Conservation (phyloP, 768 basidiomycete species). For the Kwoniella sp. region DNA sequence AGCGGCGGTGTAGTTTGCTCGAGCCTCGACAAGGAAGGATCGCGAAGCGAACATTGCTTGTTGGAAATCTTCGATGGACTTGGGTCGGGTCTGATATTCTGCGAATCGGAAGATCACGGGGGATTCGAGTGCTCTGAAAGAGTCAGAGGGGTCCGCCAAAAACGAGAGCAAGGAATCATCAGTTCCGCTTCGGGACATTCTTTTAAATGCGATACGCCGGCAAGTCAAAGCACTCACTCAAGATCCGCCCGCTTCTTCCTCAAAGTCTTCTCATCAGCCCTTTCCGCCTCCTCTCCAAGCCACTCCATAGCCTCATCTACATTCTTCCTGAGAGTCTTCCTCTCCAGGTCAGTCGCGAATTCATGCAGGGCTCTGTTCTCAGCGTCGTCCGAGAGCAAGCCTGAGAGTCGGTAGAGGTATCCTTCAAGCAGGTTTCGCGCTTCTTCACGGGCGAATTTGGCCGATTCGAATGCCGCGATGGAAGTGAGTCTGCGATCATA, state of each 20-base stretch:
- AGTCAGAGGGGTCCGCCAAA: too few relatives aligned
- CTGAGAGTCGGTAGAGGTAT: conserved; percentile 88
- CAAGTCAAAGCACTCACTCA: conserved; percentile 66
- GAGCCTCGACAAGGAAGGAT: conserved; percentile 82
- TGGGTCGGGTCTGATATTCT: conserved; percentile 83
- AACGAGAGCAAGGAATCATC: too few relatives aligned
- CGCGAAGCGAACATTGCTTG: conserved; percentile 61
- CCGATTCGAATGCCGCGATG: conserved; percentile 74
- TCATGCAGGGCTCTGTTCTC: conserved; percentile 78
- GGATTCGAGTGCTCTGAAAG: conserved; percentile 68
- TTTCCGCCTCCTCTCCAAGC: conserved; percentile 81
- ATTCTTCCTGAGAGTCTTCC: conserved; percentile 66
- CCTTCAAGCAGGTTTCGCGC: conserved; percentile 87
- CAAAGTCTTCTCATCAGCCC: conserved; percentile 74
- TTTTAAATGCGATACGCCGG: background rate
- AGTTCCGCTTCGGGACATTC: background rate
- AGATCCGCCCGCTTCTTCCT: conserved; percentile 74
- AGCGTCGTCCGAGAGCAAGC: conserved; percentile 69
- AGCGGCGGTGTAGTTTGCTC: conserved; percentile 71
- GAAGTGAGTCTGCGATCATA: conserved; percentile 66
- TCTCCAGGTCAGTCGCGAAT: conserved; percentile 75
- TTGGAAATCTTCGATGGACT: conserved; percentile 84
- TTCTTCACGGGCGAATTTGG: conserved; percentile 79
- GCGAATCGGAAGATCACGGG: conserved; percentile 84
- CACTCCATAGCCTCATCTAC: conserved; percentile 76